Evolutionary conservation across 169 alveolate species (phyloP), one percentile per base, ranked within the genome.

Genomic region (Plasmodium ovale): DNA sequence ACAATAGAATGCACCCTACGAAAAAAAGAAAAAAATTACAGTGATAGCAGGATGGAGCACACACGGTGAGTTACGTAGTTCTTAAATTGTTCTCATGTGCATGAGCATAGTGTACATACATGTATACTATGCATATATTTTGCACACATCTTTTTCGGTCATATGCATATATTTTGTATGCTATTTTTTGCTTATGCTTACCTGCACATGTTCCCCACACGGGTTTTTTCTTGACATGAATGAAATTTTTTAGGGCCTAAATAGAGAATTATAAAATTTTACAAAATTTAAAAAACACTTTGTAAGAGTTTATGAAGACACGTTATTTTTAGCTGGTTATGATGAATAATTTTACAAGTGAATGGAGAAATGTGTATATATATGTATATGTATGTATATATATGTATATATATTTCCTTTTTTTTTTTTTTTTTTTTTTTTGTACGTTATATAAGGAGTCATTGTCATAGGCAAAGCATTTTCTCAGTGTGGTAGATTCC

Each of bases 171-270:
- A n/a, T n/a, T n/a, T n/a, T n/a, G n/a, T n/a, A n/a, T n/a, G n/a
- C n/a, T n/a, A n/a, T n/a, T n/a, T n/a, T n/a, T n/a, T n/a, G n/a
- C n/a, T n/a, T n/a, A 6, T 54, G 9, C 44, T 23, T 64, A 79
- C 89, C 89, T 27, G 82, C 77, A 65, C 89, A 79, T 29, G 89
- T 79, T 12, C 89, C 89, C 89, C 89, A 79, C 31, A 65, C 70
- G 14, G 89, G 89, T 23, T 64, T 79, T 68, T 79, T 64, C 44
- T 64, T 21, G 2, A 79, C 82, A 58, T 79, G 89, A 7, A 79
- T 79, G 65, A 64, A 79, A 19, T 79, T 44, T 27, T 21, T 64
- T 29, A 79, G 49, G 12, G 89, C 89, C 89, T 79, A 65, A 31
- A 35, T 47, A 31, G 12, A 1, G 16, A 10, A 21, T 27, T 31